These are phyloP conservation scores for Russula earlei DNA, from an alignment of 768 basidiomycete genomes.

Conservation along the genomic window DNA sequence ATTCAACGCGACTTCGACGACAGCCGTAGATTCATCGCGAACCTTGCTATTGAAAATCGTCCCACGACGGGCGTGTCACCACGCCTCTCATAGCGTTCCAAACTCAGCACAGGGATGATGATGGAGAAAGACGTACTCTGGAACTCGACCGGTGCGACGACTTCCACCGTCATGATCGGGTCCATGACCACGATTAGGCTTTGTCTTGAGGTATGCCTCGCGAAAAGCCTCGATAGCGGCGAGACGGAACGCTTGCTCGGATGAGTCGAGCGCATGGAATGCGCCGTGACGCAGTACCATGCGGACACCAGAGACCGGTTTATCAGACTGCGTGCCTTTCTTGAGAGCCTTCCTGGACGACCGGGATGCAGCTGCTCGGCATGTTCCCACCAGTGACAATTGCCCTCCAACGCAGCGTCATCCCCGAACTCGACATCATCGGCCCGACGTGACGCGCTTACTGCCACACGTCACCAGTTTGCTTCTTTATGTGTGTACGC, in stretches of 20 bases:
- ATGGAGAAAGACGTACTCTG: too few species aligned
- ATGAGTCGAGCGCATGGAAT: conserved; percentile 91
- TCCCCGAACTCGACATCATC: conserved; percentile 76
- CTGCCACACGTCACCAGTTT: conserved; percentile 94
- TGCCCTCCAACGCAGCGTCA: conserved; percentile 75
- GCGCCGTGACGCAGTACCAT: conserved; percentile 88
- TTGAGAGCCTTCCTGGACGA: conserved; percentile 93
- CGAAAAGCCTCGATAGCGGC: conserved; percentile 89
- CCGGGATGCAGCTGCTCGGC: conserved; percentile 89
- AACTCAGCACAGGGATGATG: too few species aligned
- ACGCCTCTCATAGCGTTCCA: too few species aligned
- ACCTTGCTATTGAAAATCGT: too few species aligned
- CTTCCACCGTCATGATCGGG: conserved; percentile 45
- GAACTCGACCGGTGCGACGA: conserved; percentile 25
- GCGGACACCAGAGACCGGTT: conserved; percentile 76
- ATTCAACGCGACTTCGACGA: too few species aligned
- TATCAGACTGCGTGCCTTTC: conserved; percentile 84
- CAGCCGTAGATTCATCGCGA: too few species aligned
- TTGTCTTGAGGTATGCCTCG: conserved; percentile 71
- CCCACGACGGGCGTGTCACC: too few species aligned
- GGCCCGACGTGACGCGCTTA: conserved; percentile 90
- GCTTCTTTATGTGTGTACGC: conserved; percentile 99
- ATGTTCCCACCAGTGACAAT: conserved; percentile 88
- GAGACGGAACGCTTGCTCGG: conserved; percentile 89
- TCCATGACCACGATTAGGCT: conserved; percentile 12